A percentile compares a stretch with the other conserved stretches of the same genome.
Conservation (phyloP, 306 rosid genomes). For the Castanea crenata region DNA sequence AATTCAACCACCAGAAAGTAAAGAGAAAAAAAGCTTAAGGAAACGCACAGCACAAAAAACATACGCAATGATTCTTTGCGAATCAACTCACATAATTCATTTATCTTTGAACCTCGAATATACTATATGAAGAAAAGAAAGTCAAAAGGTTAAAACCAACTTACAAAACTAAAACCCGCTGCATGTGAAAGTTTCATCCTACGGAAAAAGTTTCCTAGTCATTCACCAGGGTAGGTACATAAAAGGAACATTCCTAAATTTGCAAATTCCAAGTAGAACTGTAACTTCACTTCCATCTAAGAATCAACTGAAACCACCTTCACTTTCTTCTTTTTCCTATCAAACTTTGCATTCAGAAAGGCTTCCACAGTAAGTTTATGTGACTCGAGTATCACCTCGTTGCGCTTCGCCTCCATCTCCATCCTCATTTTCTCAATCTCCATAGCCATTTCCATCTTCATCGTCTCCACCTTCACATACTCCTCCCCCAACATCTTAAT, state of each 20-base stretch:
- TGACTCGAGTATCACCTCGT: not conserved
- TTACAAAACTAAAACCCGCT: too few species aligned
- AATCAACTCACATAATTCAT: too few species aligned
- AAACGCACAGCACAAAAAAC: too few species aligned
- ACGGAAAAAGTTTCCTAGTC: not conserved
- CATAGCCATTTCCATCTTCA: constrained; percentile 5
- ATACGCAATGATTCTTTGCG: too few species aligned
- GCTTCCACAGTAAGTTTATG: not conserved
- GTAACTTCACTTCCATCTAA: not conserved
- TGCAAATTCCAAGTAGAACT: too few species aligned
- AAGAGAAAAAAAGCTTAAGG: too few species aligned
- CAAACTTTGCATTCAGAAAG: not conserved
- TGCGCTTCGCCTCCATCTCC: not conserved
- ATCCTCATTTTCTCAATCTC: constrained; percentile 7
- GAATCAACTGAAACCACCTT: not conserved
- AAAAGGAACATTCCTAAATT: too few species aligned
- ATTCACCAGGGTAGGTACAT: not conserved
- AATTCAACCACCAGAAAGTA: too few species aligned
- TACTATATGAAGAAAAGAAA: too few species aligned
- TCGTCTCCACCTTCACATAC: not conserved
- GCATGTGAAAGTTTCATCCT: too few species aligned
- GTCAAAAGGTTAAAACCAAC: too few species aligned
- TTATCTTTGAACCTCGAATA: too few species aligned
- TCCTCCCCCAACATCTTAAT: not conserved
- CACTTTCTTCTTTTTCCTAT: not conserved